Percentiles rank a stretch among this genome's conserved stretches.
These are phyloP conservation scores for Tubosaeta sp. DNA, from an alignment of 768 basidiomycete species.

Conservation along the genomic window DNA sequence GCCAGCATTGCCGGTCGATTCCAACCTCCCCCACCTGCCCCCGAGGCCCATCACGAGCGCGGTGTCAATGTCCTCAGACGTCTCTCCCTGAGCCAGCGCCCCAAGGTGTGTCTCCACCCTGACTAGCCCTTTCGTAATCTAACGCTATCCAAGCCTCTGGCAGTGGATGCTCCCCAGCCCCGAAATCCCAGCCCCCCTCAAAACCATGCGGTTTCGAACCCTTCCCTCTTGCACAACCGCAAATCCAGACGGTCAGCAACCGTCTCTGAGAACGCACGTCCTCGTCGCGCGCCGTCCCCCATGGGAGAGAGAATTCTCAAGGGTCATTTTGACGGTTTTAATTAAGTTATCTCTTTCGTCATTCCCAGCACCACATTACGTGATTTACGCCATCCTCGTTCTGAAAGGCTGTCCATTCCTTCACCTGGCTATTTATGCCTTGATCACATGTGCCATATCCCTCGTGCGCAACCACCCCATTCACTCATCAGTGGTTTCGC, in stretches of 20 bases:
- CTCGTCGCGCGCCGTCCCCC: conserved; percentile 71
- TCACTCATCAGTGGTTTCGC: conserved; percentile 22
- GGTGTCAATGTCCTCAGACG: conserved; percentile 70
- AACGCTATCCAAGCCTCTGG: conserved; percentile 6
- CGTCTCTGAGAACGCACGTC: conserved; percentile 41
- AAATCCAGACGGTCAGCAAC: conserved; percentile 59
- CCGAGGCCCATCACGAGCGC: conserved; percentile 55
- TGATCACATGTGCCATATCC: conserved; percentile 2
- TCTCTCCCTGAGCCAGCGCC: conserved; percentile 62
- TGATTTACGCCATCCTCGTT: neutral
- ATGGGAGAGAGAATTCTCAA: conserved; percentile 91
- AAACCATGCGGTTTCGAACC: conserved; percentile 41
- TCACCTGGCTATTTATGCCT: neutral
- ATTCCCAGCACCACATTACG: conserved; percentile 1
- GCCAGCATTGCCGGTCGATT: conserved; percentile 57
- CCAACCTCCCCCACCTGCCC: conserved; percentile 38
- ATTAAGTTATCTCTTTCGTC: conserved; percentile 36
- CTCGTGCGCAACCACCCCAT: too few relatives aligned
- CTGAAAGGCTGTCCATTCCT: conserved; percentile 3
- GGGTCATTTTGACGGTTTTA: conserved; percentile 89
- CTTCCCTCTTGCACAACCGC: conserved; percentile 25
- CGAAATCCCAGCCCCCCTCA: conserved; percentile 47
- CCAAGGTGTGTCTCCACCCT: conserved; percentile 43
- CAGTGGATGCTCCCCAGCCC: conserved; percentile 19
- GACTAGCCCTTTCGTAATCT: neutral